phyloP scores from a whole-genome alignment of 164 flowering plant genomes.

The Nymphaea colorata region DNA sequence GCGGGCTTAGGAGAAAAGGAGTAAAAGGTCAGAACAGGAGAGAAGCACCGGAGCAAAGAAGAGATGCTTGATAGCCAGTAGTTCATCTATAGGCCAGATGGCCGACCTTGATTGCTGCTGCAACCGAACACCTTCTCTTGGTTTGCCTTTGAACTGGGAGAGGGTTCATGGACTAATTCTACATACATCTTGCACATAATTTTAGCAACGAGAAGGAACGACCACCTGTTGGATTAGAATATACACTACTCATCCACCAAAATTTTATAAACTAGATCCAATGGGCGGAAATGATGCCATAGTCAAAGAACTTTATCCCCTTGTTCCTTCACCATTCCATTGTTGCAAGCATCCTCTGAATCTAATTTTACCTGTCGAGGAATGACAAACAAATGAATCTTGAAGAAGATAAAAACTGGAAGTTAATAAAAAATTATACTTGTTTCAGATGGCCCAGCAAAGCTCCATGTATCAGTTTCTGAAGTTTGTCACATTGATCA shows the following conservation, averaged over 20 bases:
- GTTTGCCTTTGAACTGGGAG: too few species aligned
- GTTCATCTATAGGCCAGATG: background rate
- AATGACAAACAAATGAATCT: background rate
- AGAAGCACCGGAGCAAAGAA: too few species aligned
- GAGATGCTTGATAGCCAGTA: too few species aligned
- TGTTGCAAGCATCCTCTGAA: slow-evolving; percentile 47
- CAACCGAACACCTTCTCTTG: too few species aligned
- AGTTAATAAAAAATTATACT: slow-evolving; percentile 21
- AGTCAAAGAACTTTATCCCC: background rate
- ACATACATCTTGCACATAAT: background rate
- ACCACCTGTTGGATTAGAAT: background rate
- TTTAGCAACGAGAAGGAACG: background rate
- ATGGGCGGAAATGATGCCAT: too few species aligned
- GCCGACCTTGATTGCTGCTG: background rate
- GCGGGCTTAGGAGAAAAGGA: background rate
- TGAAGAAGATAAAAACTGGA: background rate
- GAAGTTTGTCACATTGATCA: slow-evolving; percentile 67
- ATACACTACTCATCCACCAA: background rate
- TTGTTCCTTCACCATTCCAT: slow-evolving; percentile 9
- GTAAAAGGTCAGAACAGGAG: background rate
- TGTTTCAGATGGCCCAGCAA: slow-evolving; percentile 54
- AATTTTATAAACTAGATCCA: background rate
- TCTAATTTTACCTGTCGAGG: slow-evolving; percentile 52
- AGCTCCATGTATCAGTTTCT: slow-evolving; percentile 46
- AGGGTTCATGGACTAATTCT: background rate